Base-by-base conservation (phyloP, 2,329 filamentous ascomycete species). In the Chaetothyriales sp. region DNA sequence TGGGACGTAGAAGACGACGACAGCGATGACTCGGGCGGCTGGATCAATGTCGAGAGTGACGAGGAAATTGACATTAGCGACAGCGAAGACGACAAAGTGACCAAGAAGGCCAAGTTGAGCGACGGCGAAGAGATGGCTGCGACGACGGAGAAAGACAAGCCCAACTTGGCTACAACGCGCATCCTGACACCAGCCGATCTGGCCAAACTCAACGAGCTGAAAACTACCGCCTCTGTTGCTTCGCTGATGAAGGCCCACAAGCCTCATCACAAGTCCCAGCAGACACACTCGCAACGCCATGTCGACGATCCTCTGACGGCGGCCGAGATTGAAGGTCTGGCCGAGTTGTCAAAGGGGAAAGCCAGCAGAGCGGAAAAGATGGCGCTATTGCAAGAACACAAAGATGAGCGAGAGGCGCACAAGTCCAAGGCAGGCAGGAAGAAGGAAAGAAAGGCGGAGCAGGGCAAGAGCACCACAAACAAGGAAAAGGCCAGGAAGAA, bases 381-480 rank as follows among this genome's bases (percentile, higher is more conserved):
- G 47, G 88, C 85, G 5, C 77, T 86, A 62, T 89, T 89, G 1
- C 83, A 80, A 65, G 89, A 89, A 61, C 86, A 88, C 64, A 87
- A 89, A 70, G 83, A 83, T 0, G 80, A 82, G 45, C 80, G 84
- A 28, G 75, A 80, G 48, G 82, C 92, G 66, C 89, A 95, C 73
- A 89, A 90, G 73, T 86, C 81, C 57, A 92, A 86, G 50, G 82
- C 87, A 58, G 89, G 89, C 15, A 82, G 86, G 65, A 77, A 86
- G 63, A 87, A 88, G 75, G 81, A 87, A 66, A 87, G 89, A 76
- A 94, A 94, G 78, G 81, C 83, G 62, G 77, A 81, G 1, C 80
- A 89, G 70, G 92, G 92, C 63, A 97, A 97, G 81, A 94, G 86
- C 66, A 89, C 88, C 40, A 97, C 90, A 59, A 98, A 98, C 71